Conservation (phyloP, 164 flowering plant genomes). For the Taxillus chinensis region DNA sequence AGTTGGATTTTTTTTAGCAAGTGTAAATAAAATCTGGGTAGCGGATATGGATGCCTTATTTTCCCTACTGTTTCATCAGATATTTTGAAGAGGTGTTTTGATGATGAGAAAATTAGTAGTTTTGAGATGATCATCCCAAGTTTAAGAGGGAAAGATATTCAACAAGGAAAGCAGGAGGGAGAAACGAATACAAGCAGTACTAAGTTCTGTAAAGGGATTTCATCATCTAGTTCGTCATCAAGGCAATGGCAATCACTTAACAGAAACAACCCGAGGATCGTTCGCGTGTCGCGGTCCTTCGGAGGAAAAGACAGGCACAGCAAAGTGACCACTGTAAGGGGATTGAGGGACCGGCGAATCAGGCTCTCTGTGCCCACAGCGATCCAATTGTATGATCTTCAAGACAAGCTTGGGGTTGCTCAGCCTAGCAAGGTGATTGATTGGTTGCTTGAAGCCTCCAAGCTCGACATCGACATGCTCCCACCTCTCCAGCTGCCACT, state of each 20-base stretch:
- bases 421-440: conserved; percentile 7
- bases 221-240: conserved; percentile 21
- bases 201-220: conserved; percentile 7
- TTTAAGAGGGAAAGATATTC: conserved; percentile 12
- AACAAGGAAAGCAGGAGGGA: conserved; percentile 20
- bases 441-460: not conserved
- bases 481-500: not conserved
- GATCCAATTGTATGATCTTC: conserved; percentile 3
- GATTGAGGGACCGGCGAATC: conserved; percentile 3
- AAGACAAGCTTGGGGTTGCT: conserved; percentile 3
- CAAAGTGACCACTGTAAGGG: not conserved
- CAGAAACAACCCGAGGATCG: conserved; percentile 40
- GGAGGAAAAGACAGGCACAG: conserved; percentile 35
- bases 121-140: conserved; percentile 19
- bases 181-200: not conserved
- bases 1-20: no score
- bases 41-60: not conserved
- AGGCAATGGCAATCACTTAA: conserved; percentile 29
- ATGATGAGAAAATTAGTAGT: conserved; percentile 5
- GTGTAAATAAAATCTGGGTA: no score
- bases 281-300: conserved; percentile 32
- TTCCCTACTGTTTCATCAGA: not conserved
- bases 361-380: conserved; percentile 5
- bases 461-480: not conserved
- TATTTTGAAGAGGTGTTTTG: not conserved